Evolutionary conservation across 1,139 yeast species (phyloP).

Genomic region (Zygoascus meyerae): DNA sequence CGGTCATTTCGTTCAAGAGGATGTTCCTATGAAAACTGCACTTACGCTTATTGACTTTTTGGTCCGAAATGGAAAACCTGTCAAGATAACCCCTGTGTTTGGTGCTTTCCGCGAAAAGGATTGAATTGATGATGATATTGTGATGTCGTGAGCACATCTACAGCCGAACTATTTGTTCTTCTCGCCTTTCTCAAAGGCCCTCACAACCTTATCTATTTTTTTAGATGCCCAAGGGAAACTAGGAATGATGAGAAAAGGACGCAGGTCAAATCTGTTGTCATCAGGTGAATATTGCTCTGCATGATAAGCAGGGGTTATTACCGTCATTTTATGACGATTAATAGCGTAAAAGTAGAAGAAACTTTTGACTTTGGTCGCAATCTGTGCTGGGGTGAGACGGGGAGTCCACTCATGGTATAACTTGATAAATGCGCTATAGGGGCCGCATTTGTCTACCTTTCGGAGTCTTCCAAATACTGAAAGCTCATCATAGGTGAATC

Average conservation of each 20-base stretch:
- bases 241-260: conserved; percentile 93
- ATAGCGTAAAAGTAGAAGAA: conserved; percentile 92
- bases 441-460: conserved; percentile 92
- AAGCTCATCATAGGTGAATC: conserved; percentile 92
- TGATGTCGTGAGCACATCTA: neutral
- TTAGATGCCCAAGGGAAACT: conserved; percentile 83
- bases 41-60: conserved; percentile 44
- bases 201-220: conserved; percentile 74
- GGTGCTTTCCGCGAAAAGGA: conserved; percentile 26
- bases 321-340: conserved; percentile 95
- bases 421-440: conserved; percentile 87
- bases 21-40: conserved; percentile 65
- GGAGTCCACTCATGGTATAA: conserved; percentile 91
- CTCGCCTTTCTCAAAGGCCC: conserved; percentile 16
- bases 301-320: conserved; percentile 92
- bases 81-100: conserved; percentile 29
- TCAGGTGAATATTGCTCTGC: conserved; percentile 98
- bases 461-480: conserved; percentile 88
- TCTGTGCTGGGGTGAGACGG: conserved; percentile 68
- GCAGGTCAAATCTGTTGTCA: conserved; percentile 88
- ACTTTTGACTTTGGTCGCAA: conserved; percentile 86
- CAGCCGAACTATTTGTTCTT: conserved; percentile 2
- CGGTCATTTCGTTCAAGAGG: conserved; percentile 94
- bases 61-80: conserved; percentile 42
- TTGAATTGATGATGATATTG: neutral